phyloP scores from a whole-genome alignment of 2,329 filamentous ascomycete species.

The Aspergillus calidoustus region DNA sequence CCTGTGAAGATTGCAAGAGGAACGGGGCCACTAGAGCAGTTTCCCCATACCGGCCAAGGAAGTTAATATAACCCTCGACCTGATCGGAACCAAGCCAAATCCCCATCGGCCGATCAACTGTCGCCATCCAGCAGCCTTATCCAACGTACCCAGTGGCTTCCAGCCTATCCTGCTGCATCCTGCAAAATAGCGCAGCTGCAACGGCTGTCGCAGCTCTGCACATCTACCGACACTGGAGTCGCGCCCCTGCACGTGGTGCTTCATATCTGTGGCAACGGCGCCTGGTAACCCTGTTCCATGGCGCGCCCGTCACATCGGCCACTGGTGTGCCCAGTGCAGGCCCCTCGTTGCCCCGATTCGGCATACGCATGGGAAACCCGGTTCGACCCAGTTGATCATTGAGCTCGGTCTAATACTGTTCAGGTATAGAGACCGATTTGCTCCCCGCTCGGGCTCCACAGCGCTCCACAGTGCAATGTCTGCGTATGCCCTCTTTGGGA shows the following conservation, averaged over 20 bases:
- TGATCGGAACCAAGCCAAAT: constrained; percentile 1
- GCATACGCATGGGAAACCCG: constrained; percentile 1
- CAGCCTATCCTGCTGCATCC: background rate
- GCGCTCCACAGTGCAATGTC: background rate
- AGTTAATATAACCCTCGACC: constrained; percentile 1
- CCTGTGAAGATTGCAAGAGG: background rate
- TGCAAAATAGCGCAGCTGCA: constrained; percentile 4
- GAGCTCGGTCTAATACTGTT: background rate
- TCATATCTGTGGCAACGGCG: background rate
- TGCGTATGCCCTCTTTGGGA: background rate
- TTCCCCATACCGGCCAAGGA: background rate
- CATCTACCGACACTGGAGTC: constrained; percentile 1
- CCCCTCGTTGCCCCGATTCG: constrained; percentile 7
- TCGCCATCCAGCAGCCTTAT: constrained; percentile 8
- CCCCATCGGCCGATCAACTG: constrained; percentile 2
- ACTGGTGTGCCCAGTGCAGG: background rate
- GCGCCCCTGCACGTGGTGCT: constrained; percentile 8
- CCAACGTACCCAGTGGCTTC: no score
- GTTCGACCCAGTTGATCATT: constrained; percentile 1
- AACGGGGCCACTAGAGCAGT: background rate
- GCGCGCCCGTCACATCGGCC: background rate
- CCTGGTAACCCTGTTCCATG: background rate
- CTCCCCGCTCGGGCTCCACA: constrained; percentile 1
- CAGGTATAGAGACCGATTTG: background rate
- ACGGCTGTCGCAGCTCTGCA: background rate